Evolutionary conservation across 257 asterid species (phyloP).

Genomic region (Solanum medicagineum): DNA sequence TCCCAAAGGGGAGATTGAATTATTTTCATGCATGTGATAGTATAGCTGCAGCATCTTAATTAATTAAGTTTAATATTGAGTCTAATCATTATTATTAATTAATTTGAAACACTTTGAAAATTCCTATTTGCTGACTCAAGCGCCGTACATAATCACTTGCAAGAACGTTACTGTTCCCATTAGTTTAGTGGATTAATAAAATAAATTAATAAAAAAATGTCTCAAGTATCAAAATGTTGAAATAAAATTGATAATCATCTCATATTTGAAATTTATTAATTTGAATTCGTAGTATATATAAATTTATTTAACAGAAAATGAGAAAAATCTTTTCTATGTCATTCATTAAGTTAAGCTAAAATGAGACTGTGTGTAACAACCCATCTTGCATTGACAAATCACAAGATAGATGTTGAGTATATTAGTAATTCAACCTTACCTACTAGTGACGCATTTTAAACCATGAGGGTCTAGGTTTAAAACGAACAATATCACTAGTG

Average conservation of each 20-base stretch:
- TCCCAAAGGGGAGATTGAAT: not conserved
- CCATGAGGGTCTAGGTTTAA: too few relatives aligned
- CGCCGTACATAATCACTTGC: not conserved
- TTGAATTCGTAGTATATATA: not conserved
- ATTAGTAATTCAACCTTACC: too few relatives aligned
- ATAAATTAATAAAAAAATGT: not conserved
- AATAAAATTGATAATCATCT: not conserved
- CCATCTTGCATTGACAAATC: too few relatives aligned
- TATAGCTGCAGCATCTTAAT: not conserved
- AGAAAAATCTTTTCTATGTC: not conserved
- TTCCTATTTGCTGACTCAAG: not conserved
- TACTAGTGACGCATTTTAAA: too few relatives aligned
- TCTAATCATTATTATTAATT: not conserved
- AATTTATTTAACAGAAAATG: not conserved
- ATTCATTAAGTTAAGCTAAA: too few relatives aligned
- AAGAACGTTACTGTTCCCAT: not conserved
- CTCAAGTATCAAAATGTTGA: not conserved
- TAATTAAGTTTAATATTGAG: not conserved
- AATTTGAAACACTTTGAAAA: not conserved
- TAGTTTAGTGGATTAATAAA: not conserved
- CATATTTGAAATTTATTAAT: not conserved
- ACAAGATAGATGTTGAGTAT: too few relatives aligned
- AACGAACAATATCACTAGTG: too few relatives aligned
- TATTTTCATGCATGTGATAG: not conserved
- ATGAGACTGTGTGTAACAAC: too few relatives aligned